Evolutionary conservation across 2,329 filamentous ascomycete genomes (phyloP).

Genomic region (Apiospora arundinis): DNA sequence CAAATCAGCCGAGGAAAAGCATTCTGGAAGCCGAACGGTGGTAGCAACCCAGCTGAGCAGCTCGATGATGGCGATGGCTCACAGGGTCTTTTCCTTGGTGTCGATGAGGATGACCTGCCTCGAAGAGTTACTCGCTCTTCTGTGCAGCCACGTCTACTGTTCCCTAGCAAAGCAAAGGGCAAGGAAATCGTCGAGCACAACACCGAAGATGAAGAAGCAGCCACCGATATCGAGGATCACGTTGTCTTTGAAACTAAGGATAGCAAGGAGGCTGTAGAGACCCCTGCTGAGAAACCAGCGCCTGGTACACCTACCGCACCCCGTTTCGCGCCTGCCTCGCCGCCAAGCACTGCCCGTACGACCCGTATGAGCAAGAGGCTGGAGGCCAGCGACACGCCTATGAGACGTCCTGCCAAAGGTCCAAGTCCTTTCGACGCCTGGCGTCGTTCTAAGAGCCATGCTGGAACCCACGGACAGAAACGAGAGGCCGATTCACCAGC

Average conservation of each 20-base stretch:
- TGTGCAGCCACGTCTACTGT: slow-evolving; percentile 76
- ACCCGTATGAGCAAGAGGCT: slow-evolving; percentile 61
- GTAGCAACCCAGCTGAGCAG: slow-evolving; percentile 43
- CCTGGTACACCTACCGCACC: slow-evolving; percentile 60
- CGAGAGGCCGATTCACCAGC: slow-evolving; percentile 18
- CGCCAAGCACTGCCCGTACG: slow-evolving; percentile 66
- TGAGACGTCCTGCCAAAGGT: neutral
- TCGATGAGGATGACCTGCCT: slow-evolving; percentile 42
- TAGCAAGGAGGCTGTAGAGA: slow-evolving; percentile 39
- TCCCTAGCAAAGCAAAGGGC: slow-evolving; percentile 58
- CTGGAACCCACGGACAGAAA: slow-evolving; percentile 13
- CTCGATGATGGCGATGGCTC: slow-evolving; percentile 41
- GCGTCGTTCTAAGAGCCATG: slow-evolving; percentile 20
- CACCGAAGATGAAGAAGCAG: slow-evolving; percentile 64
- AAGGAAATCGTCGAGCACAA: slow-evolving; percentile 45
- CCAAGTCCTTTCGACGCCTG: slow-evolving; percentile 16
- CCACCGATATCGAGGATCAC: slow-evolving; percentile 64
- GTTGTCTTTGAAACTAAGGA: slow-evolving; percentile 29
- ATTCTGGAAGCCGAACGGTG: slow-evolving; percentile 68
- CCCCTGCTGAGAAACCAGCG: slow-evolving; percentile 43
- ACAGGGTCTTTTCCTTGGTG: slow-evolving; percentile 41
- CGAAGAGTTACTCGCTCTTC: slow-evolving; percentile 69
- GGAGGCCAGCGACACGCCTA: neutral
- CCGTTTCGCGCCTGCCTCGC: slow-evolving; percentile 63
- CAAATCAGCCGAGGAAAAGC: slow-evolving; percentile 76